Evolutionary conservation across 2,329 filamentous ascomycete genomes (phyloP).

Genomic region (Nigrospora sphaerica): DNA sequence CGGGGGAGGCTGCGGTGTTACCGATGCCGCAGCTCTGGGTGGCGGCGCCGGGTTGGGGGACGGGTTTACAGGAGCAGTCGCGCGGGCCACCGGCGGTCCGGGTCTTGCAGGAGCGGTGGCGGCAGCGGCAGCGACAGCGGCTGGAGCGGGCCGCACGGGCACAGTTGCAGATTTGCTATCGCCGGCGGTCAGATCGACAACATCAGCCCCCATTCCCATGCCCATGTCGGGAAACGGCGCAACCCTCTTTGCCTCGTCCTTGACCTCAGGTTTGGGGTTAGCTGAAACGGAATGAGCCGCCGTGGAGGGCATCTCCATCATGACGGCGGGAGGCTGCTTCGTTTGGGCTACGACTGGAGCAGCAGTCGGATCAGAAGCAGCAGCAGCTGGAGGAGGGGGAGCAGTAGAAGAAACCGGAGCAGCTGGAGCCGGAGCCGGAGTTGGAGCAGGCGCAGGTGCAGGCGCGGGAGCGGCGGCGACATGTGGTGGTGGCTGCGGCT

Average conservation of each 20-base stretch:
- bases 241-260: conserved; percentile 33
- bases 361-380: conserved; percentile 4
- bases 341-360: conserved; percentile 10
- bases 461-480: conserved; percentile 4
- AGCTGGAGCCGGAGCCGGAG: too few species aligned
- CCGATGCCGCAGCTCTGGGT: conserved; percentile 16
- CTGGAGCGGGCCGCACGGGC: background rate
- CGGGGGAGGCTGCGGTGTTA: conserved; percentile 12
- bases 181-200: conserved; percentile 17
- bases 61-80: conserved; percentile 13
- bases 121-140: background rate
- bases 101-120: conserved; percentile 7
- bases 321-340: conserved; percentile 16
- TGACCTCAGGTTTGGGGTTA: conserved; percentile 21
- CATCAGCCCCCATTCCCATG: conserved; percentile 30
- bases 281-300: conserved; percentile 21
- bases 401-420: conserved; percentile 5
- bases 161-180: conserved; percentile 11
- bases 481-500: conserved; percentile 5
- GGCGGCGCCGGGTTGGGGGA: conserved; percentile 17
- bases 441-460: background rate
- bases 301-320: conserved; percentile 26
- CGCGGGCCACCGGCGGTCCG: conserved; percentile 3
- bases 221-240: conserved; percentile 53
- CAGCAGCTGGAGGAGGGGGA: background rate